Evolutionary conservation across 2,329 filamentous ascomycete genomes (phyloP).

Genomic region (Pestalotiopsis sp.): DNA sequence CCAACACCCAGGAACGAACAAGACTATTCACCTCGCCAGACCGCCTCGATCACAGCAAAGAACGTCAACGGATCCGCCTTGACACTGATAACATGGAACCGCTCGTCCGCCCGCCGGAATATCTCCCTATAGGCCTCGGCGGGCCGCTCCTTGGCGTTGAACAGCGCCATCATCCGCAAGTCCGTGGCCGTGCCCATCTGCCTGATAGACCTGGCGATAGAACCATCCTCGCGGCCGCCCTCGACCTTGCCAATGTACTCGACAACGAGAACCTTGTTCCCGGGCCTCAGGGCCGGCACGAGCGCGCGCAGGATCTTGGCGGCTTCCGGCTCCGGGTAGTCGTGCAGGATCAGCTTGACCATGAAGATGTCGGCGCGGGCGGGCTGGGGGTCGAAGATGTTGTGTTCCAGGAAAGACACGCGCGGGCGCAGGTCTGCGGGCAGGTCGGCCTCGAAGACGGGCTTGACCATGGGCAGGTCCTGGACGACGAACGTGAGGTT

Average conservation of each 20-base stretch:
- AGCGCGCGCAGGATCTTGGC: constrained; percentile 44
- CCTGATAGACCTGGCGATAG: constrained; percentile 38
- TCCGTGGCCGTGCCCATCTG: constrained; percentile 46
- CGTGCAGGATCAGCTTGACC: constrained; percentile 57
- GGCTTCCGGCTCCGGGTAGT: constrained; percentile 52
- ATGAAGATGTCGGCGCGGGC: constrained; percentile 51
- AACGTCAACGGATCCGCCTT: not conserved
- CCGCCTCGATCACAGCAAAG: not conserved
- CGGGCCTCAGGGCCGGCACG: constrained; percentile 46
- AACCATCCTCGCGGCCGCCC: constrained; percentile 22
- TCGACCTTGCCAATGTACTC: constrained; percentile 41
- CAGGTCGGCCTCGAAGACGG: constrained; percentile 37
- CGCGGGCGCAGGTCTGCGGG: constrained; percentile 35
- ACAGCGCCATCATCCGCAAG: constrained; percentile 52
- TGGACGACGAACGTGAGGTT: constrained; percentile 46
- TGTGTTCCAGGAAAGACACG: constrained; percentile 39
- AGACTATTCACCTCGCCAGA: not conserved
- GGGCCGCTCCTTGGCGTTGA: constrained; percentile 50
- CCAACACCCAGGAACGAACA: too few relatives aligned
- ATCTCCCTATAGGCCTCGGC: constrained; percentile 48
- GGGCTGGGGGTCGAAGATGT: constrained; percentile 42
- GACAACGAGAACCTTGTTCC: constrained; percentile 41
- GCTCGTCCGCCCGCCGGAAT: constrained; percentile 46
- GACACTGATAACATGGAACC: constrained; percentile 39
- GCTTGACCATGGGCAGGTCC: constrained; percentile 42